Conservation (phyloP, 805 yeast species). For the Lipomyces yamadae region DNA sequence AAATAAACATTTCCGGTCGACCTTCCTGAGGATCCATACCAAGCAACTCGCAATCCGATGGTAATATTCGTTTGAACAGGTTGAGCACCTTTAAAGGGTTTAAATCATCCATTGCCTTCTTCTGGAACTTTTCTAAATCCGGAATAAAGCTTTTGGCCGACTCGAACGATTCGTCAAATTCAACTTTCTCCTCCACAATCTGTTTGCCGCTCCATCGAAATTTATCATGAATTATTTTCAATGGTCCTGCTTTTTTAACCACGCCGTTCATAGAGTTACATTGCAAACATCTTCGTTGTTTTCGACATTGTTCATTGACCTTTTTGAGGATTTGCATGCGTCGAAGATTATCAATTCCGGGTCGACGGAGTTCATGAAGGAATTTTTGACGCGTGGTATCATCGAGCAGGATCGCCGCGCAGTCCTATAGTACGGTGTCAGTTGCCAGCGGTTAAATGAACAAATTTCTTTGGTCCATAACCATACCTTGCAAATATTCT, state of each 20-base stretch:
- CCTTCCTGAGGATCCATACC: conserved; percentile 90
- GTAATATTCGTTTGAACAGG: conserved; percentile 80
- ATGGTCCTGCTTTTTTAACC: conserved; percentile 95
- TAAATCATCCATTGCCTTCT: conserved; percentile 88
- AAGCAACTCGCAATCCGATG: conserved; percentile 87
- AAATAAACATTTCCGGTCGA: conserved; percentile 92
- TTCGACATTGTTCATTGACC: conserved; percentile 89
- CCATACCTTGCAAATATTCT: conserved; percentile 75
- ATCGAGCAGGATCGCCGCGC: conserved; percentile 77
- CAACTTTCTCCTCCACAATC: conserved; percentile 76
- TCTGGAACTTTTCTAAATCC: conserved; percentile 83
- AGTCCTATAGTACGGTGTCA: conserved; percentile 48
- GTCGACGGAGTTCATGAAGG: conserved; percentile 78
- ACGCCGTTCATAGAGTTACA: conserved; percentile 95
- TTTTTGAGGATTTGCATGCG: conserved; percentile 87
- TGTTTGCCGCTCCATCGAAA: conserved; percentile 95
- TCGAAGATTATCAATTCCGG: conserved; percentile 86
- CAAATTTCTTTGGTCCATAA: neutral
- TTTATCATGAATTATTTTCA: conserved; percentile 93
- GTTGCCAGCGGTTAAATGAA: too few relatives aligned
- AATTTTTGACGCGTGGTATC: conserved; percentile 73
- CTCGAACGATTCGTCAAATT: conserved; percentile 87
- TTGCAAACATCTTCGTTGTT: conserved; percentile 85
- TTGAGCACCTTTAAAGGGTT: conserved; percentile 89
- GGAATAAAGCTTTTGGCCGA: conserved; percentile 76